phyloP scores from a whole-genome alignment of 768 basidiomycete species.

The Collybia nuda region DNA sequence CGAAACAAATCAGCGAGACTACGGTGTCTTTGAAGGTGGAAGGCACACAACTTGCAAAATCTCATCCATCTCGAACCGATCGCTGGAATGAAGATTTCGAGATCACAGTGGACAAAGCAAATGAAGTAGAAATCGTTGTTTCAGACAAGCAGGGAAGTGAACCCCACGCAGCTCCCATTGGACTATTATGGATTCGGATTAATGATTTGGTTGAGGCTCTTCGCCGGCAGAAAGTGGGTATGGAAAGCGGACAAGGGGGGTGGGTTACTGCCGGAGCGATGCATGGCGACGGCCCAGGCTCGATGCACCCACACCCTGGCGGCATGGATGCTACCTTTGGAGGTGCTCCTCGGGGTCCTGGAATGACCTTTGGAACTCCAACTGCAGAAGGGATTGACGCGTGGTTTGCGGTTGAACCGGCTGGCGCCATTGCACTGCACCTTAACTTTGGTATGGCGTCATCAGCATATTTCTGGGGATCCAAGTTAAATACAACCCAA shows the following conservation, averaged over 20 bases:
- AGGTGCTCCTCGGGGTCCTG: slow-evolving; percentile 39
- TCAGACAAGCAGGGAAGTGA: slow-evolving; percentile 91
- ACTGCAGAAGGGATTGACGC: slow-evolving; percentile 84
- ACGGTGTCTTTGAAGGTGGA: slow-evolving; percentile 95
- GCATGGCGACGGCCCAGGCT: slow-evolving; percentile 54
- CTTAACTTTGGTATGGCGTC: slow-evolving; percentile 84
- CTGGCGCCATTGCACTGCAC: slow-evolving; percentile 85
- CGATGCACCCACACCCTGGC: slow-evolving; percentile 30
- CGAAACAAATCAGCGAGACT: slow-evolving; percentile 81
- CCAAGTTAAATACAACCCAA: slow-evolving; percentile 9
- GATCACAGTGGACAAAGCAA: slow-evolving; percentile 95
- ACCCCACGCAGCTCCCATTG: slow-evolving; percentile 82
- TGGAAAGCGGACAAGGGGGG: slow-evolving; percentile 83
- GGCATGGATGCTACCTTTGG: slow-evolving; percentile 52
- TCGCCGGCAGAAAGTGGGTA: slow-evolving; percentile 86
- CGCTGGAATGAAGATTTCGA: slow-evolving; percentile 99
- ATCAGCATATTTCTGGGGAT: slow-evolving; percentile 6
- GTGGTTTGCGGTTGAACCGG: slow-evolving; percentile 97
- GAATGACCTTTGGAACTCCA: slow-evolving; percentile 33
- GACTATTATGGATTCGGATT: slow-evolving; percentile 92
- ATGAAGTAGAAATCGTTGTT: slow-evolving; percentile 95
- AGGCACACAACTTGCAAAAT: slow-evolving; percentile 88
- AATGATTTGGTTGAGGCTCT: slow-evolving; percentile 93
- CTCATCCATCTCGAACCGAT: slow-evolving; percentile 91
- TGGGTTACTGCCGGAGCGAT: slow-evolving; percentile 97